These are phyloP conservation scores for Lophiostoma macrostomum DNA, from an alignment of 495 filamentous ascomycete genomes.

Conservation along the genomic window DNA sequence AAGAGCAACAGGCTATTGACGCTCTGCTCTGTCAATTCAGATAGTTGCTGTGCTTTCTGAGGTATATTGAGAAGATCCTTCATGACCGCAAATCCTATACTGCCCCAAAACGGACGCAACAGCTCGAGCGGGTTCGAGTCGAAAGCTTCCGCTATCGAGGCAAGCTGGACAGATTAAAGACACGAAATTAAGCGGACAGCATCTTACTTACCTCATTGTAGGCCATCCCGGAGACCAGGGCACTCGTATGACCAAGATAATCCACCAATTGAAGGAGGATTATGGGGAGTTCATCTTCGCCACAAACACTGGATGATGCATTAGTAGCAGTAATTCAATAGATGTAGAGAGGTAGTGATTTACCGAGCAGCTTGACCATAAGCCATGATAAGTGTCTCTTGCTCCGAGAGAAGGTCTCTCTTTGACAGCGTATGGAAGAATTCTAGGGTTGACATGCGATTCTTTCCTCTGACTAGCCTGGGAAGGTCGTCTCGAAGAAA, in stretches of 20 bases:
- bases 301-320: constrained; percentile 48
- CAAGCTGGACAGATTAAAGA: constrained; percentile 42
- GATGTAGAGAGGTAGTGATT: constrained; percentile 25
- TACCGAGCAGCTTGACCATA: constrained; percentile 76
- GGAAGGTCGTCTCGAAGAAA: constrained; percentile 58
- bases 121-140: constrained; percentile 60
- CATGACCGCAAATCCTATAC: constrained; percentile 70
- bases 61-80: constrained; percentile 77
- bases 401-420: constrained; percentile 57
- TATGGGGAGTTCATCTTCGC: constrained; percentile 78
- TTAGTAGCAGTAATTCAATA: constrained; percentile 21
- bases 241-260: constrained; percentile 80
- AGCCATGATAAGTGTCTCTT: constrained; percentile 82
- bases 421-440: constrained; percentile 69
- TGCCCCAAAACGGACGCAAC: constrained; percentile 83
- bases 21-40: constrained; percentile 71
- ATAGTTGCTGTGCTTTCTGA: constrained; percentile 74
- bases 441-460: constrained; percentile 64
- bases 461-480: constrained; percentile 52
- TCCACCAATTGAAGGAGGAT: constrained; percentile 78
- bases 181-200: constrained; percentile 1
- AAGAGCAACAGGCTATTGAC: constrained; percentile 68
- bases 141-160: constrained; percentile 61
- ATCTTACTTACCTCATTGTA: constrained; percentile 66
- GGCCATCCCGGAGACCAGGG: constrained; percentile 71